A percentile compares a stretch with the other conserved stretches of the same genome.
Conservation (phyloP, 768 basidiomycete species). For the Lactifluus subvellereus region DNA sequence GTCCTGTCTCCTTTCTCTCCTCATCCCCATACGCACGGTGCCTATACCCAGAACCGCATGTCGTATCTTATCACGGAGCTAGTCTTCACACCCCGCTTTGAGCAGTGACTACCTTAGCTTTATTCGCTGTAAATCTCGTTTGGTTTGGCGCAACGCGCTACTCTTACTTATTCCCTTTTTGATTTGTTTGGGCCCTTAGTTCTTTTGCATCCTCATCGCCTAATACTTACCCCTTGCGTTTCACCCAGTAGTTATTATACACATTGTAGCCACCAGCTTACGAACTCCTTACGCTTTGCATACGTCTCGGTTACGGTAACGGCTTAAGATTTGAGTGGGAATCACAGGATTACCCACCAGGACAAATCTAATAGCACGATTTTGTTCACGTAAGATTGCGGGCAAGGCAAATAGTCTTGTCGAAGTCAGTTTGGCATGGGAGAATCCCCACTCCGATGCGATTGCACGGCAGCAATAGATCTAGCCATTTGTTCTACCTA, state of each 20-base stretch:
- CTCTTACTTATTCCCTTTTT: constrained; percentile 26
- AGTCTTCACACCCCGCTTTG: constrained; percentile 17
- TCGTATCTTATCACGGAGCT: constrained; percentile 25
- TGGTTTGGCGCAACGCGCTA: constrained; percentile 17
- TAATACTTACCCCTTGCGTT: constrained; percentile 20
- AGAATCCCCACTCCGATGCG: neutral
- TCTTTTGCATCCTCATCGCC: neutral
- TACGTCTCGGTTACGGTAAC: constrained; percentile 19
- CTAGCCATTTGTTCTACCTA: neutral
- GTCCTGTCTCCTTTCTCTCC: constrained; percentile 1
- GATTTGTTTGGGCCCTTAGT: constrained; percentile 4
- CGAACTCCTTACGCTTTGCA: constrained; percentile 20
- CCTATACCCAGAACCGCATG: constrained; percentile 23
- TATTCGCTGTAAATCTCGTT: constrained; percentile 22
- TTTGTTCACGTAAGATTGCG: neutral
- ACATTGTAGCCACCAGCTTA: constrained; percentile 24
- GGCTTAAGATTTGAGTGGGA: constrained; percentile 13
- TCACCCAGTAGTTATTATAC: constrained; percentile 12
- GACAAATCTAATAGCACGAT: constrained; percentile 18
- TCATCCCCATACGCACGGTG: constrained; percentile 14
- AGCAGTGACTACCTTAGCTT: constrained; percentile 23
- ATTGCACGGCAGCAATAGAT: neutral
- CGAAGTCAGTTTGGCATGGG: constrained; percentile 1
- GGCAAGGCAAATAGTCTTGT: neutral
- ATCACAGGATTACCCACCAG: constrained; percentile 20